Evolutionary conservation across 805 yeast genomes (phyloP).

Genomic region (Candida boleticola): DNA sequence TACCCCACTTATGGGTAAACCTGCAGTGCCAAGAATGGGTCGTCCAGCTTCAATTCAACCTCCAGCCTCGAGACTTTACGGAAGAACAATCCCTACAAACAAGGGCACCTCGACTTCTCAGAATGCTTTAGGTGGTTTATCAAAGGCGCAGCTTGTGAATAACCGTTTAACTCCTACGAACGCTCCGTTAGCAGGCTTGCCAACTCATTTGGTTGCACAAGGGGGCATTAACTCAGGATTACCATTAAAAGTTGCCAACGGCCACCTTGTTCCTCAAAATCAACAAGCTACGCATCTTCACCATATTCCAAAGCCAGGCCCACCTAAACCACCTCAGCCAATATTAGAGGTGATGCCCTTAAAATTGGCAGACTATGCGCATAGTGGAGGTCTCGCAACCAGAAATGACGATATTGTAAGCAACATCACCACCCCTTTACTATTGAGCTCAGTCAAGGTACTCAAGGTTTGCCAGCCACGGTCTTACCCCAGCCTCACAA

Average conservation of each 20-base stretch:
- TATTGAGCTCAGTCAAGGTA: neutral
- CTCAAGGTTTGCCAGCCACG: neutral
- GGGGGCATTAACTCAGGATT: conserved; percentile 12
- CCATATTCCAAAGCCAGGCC: conserved; percentile 12
- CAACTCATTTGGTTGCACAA: conserved; percentile 19
- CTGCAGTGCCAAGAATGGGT: conserved; percentile 41
- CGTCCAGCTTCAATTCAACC: conserved; percentile 47
- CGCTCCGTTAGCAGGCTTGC: conserved; percentile 16
- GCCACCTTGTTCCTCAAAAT: conserved; percentile 7
- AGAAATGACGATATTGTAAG: neutral
- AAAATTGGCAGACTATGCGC: neutral
- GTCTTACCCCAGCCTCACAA: conserved; percentile 6
- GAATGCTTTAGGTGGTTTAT: conserved; percentile 13
- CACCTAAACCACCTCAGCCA: conserved; percentile 35
- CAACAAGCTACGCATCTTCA: conserved; percentile 2
- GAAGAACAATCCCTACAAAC: conserved; percentile 12
- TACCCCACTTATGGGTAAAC: conserved; percentile 32
- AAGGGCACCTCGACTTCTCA: neutral
- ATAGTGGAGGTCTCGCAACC: neutral
- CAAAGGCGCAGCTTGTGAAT: conserved; percentile 18
- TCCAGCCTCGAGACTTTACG: conserved; percentile 37
- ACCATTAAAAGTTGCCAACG: conserved; percentile 17
- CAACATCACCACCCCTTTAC: conserved; percentile 1
- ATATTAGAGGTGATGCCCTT: conserved; percentile 24
- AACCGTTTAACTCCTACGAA: conserved; percentile 19